These are phyloP conservation scores for Ustilago cynodontis DNA, from an alignment of 1,284 basidiomycete species.

Conservation along the genomic window DNA sequence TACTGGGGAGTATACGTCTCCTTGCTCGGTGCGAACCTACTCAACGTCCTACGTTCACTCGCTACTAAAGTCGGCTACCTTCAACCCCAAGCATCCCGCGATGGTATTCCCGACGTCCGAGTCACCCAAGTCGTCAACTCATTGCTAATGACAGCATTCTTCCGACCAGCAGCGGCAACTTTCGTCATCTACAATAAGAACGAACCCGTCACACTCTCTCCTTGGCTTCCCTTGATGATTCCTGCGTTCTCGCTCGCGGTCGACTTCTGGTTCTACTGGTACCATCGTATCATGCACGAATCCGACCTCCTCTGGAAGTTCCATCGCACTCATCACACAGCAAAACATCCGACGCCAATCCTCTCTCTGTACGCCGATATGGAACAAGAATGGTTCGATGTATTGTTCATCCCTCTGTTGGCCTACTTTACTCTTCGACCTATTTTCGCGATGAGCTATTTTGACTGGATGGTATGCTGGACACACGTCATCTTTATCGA, in stretches of 20 bases:
- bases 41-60: conserved; percentile 38
- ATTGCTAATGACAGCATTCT: conserved; percentile 39
- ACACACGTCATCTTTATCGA: conserved; percentile 56
- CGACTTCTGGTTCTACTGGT: conserved; percentile 66
- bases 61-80: conserved; percentile 56
- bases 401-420: conserved; percentile 51
- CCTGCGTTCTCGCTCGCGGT: conserved; percentile 47
- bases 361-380: conserved; percentile 58
- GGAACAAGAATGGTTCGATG: conserved; percentile 62
- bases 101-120: conserved; percentile 52
- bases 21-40: conserved; percentile 31
- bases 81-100: conserved; percentile 47
- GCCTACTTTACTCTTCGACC: conserved; percentile 40
- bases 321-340: conserved; percentile 55
- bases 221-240: conserved; percentile 55
- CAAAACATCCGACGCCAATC: conserved; percentile 60
- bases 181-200: conserved; percentile 54
- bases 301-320: conserved; percentile 52
- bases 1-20: conserved; percentile 44
- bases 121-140: conserved; percentile 42
- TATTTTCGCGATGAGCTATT: conserved; percentile 35
- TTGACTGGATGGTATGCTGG: conserved; percentile 53
- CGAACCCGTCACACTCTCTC: conserved; percentile 34
- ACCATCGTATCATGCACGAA: conserved; percentile 65
- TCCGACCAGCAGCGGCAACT: conserved; percentile 53